Base-by-base conservation (phyloP, 23 red algal species). In the Cyanidioschyzon merolae region DNA sequence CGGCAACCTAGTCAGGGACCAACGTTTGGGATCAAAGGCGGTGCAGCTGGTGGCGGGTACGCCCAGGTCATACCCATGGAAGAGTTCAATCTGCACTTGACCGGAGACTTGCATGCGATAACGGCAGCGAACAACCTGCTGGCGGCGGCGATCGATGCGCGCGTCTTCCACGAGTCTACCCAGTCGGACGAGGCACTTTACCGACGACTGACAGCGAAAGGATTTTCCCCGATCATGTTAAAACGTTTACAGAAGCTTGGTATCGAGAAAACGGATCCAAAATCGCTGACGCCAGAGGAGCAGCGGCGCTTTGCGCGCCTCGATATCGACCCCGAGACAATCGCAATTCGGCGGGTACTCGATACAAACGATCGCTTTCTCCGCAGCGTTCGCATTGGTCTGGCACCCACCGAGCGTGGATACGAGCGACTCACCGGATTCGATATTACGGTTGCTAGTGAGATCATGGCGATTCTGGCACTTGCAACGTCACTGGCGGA, bases 11-110 rank as follows among this genome's bases (percentile, higher is more conserved):
- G 83, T 58, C 94, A 91, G 59, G 94, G 94, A 37, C 94, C 94
- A 16, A 91, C 88, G 0, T 98, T 91, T 59, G 94, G 94, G 27
- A 89, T 98, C 74, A 98, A 98, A 75, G 94, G 94, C 79, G 94
- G 94, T 2, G 94, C 94, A 24, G 94, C 94, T 27, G 94, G 94
- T 50, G 94, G 94, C 24, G 94, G 94, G 37, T 98, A 88, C 80
- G 83, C 88, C 58, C 94, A 98, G 79, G 88, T 98, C 21, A 78
- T 98, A 37, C 94, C 94, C 67, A 98, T 98, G 94, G 88, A 98
- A 71, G 94, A 91, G 34, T 98, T 92, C 85, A 98, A 98, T 58
- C 71, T 98, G 24, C 94, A 98, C 50, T 57, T 91, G 31, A 98
- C 88, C 17, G 94, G 94, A 50, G 94, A 98, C 76, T 83, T 98